Percentiles rank a stretch among this genome's conserved stretches.
Evolutionary conservation across 2,329 filamentous ascomycete species (phyloP).

Genomic region (Xylariomycetidae sp.): DNA sequence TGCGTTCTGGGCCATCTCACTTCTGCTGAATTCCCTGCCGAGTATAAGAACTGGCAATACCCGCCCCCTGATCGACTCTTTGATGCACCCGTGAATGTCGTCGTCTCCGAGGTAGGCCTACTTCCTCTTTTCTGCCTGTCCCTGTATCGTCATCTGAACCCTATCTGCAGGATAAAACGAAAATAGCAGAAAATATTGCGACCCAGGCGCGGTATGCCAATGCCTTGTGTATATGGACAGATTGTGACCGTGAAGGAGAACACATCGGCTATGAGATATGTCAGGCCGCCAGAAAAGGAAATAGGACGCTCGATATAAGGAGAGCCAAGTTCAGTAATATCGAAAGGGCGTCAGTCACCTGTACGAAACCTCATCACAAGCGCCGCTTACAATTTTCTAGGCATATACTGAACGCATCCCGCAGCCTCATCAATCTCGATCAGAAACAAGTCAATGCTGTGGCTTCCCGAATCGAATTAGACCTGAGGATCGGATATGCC

Average conservation of each 20-base stretch:
- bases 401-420: constrained; percentile 81
- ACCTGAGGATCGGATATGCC: constrained; percentile 85
- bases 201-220: constrained; percentile 68
- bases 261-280: constrained; percentile 92
- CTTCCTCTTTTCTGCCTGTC: background rate
- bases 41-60: constrained; percentile 74
- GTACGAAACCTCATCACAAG: too few species aligned
- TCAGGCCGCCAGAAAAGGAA: constrained; percentile 70
- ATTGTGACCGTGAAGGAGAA: constrained; percentile 96
- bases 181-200: constrained; percentile 81
- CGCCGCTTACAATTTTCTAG: too few species aligned
- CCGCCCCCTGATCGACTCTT: constrained; percentile 79
- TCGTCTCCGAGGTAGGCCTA: constrained; percentile 57
- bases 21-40: constrained; percentile 67
- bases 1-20: constrained; percentile 87
- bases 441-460: constrained; percentile 85
- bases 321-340: constrained; percentile 94
- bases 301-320: constrained; percentile 70
- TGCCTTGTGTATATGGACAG: constrained; percentile 93
- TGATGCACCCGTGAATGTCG: constrained; percentile 68
- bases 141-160: constrained; percentile 10
- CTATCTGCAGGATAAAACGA: constrained; percentile 62
- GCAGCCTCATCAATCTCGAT: constrained; percentile 72
- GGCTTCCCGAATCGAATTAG: constrained; percentile 82
- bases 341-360: constrained; percentile 68